Base-by-base conservation (phyloP, 148 eudicot genomes). In the Pouteria glomerata region DNA sequence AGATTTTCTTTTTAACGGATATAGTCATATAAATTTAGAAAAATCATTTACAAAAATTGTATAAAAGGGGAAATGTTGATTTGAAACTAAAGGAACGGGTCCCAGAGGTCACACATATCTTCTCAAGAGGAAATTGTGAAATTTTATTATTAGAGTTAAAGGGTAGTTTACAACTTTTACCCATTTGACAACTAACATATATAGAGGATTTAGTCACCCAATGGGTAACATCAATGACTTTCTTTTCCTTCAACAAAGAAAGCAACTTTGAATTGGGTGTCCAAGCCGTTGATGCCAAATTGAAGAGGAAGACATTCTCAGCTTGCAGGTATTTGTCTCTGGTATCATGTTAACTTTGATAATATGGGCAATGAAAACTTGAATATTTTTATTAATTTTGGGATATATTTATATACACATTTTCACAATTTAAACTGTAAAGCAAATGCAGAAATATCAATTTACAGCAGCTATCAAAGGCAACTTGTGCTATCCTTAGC, bases 1-100 rank as follows among this genome's bases (percentile, higher is more conserved):
- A 6, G 62, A 58, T 58, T 58, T 58, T 58, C 37, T 27, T 58
- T 58, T 58, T 27, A 58, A 30, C 27, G 62, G 62, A 58, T 58
- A 58, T 27, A 58, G 27, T 35, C 62, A 29, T 30, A 27, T n/a
- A 12, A 3, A 55, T 55, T 27, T n/a, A 3, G 55, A 50, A 16
- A 50, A 50, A 10, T 39, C 44, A n/a, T 39, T 10, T 4, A 39
- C 44, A 39, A 39, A 47, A 8, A 47, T 0, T 14, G 24, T 27
- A 29, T 57, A 57, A 18, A 26, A 57, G 2, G 12, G 62, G 29
- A 57, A 27, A 57, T 6, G 13, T 57, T 57, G 62, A 14, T 57
- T 57, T 13, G 62, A 57, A 7, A 35, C 4, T 26, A 27, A 26
- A 26, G 62, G 62, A 35, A 35, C 14, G 7, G 35, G 62, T 57